A percentile compares a stretch with the other conserved stretches of the same genome.
These are phyloP conservation scores for Talaromyces islandicus DNA, from an alignment of 2,329 filamentous ascomycete species.

Conservation along the genomic window DNA sequence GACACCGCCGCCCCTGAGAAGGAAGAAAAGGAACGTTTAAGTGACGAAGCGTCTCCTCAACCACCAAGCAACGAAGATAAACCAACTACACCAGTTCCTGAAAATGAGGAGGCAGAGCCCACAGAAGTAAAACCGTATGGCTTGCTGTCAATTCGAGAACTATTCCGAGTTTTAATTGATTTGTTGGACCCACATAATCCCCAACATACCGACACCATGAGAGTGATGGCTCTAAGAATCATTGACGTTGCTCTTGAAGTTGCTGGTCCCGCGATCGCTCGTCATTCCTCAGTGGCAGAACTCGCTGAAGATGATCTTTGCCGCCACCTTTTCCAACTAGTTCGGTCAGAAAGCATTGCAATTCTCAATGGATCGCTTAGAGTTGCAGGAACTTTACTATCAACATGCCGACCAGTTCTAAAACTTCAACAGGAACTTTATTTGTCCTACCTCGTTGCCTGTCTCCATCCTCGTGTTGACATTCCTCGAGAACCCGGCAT, in stretches of 20 bases:
- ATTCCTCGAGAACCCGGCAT: slow-evolving; percentile 89
- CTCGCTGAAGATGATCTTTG: slow-evolving; percentile 92
- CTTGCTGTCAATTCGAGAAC: slow-evolving; percentile 84
- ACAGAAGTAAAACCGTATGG: slow-evolving; percentile 78
- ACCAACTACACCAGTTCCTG: slow-evolving; percentile 28
- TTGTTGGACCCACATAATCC: slow-evolving; percentile 88
- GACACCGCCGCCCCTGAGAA: slow-evolving; percentile 25
- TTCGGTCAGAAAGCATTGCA: slow-evolving; percentile 92
- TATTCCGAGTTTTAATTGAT: slow-evolving; percentile 90
- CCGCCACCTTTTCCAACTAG: slow-evolving; percentile 90
- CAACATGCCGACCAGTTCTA: slow-evolving; percentile 82
- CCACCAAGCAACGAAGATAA: slow-evolving; percentile 25
- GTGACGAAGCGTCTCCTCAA: slow-evolving; percentile 28
- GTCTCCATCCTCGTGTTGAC: slow-evolving; percentile 86
- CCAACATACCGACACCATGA: slow-evolving; percentile 88
- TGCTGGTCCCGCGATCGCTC: slow-evolving; percentile 87
- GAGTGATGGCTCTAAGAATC: slow-evolving; percentile 94
- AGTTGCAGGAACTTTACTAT: slow-evolving; percentile 82
- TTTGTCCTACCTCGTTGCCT: slow-evolving; percentile 87
- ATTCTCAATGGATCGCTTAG: slow-evolving; percentile 89
- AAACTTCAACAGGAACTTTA: slow-evolving; percentile 97
- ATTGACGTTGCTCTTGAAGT: slow-evolving; percentile 97
- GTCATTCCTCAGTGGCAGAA: slow-evolving; percentile 78
- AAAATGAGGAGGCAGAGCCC: slow-evolving; percentile 38
- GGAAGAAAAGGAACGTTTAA: slow-evolving; percentile 25